Base-by-base conservation (phyloP, 345 rosid species). In the Stellera chamaejasme region DNA sequence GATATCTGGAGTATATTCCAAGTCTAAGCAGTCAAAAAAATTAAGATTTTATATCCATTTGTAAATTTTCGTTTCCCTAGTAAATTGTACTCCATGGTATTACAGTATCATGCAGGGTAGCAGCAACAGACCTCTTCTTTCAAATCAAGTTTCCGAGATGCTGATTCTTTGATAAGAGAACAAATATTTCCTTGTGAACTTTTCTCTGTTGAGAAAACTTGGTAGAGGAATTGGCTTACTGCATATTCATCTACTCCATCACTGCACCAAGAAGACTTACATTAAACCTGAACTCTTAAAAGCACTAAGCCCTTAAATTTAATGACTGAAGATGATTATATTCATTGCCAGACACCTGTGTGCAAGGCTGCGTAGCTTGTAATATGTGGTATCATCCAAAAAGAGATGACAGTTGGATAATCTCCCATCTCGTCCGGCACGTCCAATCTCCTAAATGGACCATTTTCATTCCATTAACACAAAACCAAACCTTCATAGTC, bases 171-270 rank as follows among this genome's bases (percentile, higher is more conserved):
- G 61, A 77, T 75, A 47, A 93, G 56, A 6, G 99, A 84, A 74
- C 75, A 63, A 58, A 78, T 63, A 57, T 72, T 82, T 52, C 80
- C 90, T 45, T 13, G 70, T 11, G 64, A 74, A 63, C 63, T 79
- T 58, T 64, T 49, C 52, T 64, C 79, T 62, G 65, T 68, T 53
- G 77, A 32, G 63, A 93, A 89, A 61, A 89, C 78, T 69, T 81
- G 86, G 53, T 63, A 60, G 52, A 93, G 89, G 71, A 93, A 87
- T 71, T 84, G 89, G 79, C 76, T 83, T 65, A 89, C 79, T 47
- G 85, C 79, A 81, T 81, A 82, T 72, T 93, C 97, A 81, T 93
- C 99, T 14, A 87, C 85, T 55, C 96, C 99, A 48, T 93, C 99
- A 70, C 99, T 89, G 88, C 63, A 74, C 57, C 28, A 69, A 9